Evolutionary conservation across 306 rosid species (phyloP).

Genomic region (Acacia melanoxylon): DNA sequence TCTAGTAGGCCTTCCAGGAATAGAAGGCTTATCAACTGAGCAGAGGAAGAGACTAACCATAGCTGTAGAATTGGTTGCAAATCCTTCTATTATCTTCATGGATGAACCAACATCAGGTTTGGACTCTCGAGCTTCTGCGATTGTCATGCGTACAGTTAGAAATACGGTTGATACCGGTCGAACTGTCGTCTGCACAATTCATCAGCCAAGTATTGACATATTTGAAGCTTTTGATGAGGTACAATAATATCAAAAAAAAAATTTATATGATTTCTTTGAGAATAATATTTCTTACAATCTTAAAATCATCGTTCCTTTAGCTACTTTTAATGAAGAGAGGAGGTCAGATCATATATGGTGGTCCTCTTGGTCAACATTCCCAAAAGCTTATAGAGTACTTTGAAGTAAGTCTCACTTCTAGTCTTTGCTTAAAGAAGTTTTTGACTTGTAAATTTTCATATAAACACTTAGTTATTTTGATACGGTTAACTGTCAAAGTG

Average conservation of each 20-base stretch:
- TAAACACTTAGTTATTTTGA: no score
- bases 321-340: slow-evolving; percentile 38
- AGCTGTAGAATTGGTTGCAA: slow-evolving; percentile 47
- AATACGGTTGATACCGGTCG: slow-evolving; percentile 33
- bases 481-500: no score
- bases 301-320: not conserved
- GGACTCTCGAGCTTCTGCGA: slow-evolving; percentile 37
- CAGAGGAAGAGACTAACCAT: slow-evolving; percentile 51
- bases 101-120: slow-evolving; percentile 41
- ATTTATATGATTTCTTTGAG: not conserved
- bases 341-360: slow-evolving; percentile 33
- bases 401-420: slow-evolving; percentile 19
- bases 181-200: slow-evolving; percentile 39
- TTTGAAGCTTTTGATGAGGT: slow-evolving; percentile 42
- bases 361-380: slow-evolving; percentile 33
- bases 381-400: slow-evolving; percentile 33
- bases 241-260: not conserved
- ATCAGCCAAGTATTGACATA: slow-evolving; percentile 38
- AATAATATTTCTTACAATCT: not conserved
- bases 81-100: slow-evolving; percentile 37
- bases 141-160: slow-evolving; percentile 37
- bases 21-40: slow-evolving; percentile 43
- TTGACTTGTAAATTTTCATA: no score
- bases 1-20: slow-evolving; percentile 47
- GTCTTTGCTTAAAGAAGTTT: not conserved